phyloP scores from a whole-genome alignment of 2,329 filamentous ascomycete species.

The Teratosphaeria pseudoeucalypti region DNA sequence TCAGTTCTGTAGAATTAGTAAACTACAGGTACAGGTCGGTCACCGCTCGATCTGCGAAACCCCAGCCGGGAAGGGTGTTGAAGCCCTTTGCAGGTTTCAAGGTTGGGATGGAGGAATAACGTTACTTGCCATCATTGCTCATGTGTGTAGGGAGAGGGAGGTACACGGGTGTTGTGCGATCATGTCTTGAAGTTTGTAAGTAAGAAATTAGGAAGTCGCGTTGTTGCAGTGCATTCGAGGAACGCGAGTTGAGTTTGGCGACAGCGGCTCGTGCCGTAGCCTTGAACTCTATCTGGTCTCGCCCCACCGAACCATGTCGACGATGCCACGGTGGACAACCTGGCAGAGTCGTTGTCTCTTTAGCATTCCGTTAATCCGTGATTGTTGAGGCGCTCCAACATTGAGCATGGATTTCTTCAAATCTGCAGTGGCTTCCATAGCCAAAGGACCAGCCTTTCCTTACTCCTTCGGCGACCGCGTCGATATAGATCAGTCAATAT shows the following conservation, averaged over 20 bases:
- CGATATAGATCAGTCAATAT: slow-evolving; percentile 86
- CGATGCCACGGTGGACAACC: not conserved
- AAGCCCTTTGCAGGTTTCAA: not conserved
- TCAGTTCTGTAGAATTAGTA: not conserved
- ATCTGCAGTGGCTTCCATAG: slow-evolving; percentile 92
- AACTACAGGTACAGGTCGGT: not conserved
- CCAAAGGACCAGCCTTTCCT: slow-evolving; percentile 84
- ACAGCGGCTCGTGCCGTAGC: not conserved
- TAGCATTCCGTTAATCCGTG: not conserved
- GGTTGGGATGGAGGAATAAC: not conserved
- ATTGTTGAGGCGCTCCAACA: not conserved
- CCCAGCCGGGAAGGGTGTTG: not conserved
- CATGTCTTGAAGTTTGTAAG: not conserved
- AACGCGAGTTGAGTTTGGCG: not conserved
- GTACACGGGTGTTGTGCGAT: not conserved
- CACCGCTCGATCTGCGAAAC: not conserved
- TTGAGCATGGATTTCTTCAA: slow-evolving; percentile 86
- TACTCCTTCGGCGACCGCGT: slow-evolving; percentile 89
- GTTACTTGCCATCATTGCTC: not conserved
- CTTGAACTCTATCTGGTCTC: not conserved
- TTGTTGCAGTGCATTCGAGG: not conserved
- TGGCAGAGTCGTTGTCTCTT: not conserved
- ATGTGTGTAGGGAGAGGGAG: not conserved
- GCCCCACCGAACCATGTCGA: not conserved
- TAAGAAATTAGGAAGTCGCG: not conserved